phyloP scores from a whole-genome alignment of 2,329 filamentous ascomycete genomes.

The Pseudogymnoascus pannorum region DNA sequence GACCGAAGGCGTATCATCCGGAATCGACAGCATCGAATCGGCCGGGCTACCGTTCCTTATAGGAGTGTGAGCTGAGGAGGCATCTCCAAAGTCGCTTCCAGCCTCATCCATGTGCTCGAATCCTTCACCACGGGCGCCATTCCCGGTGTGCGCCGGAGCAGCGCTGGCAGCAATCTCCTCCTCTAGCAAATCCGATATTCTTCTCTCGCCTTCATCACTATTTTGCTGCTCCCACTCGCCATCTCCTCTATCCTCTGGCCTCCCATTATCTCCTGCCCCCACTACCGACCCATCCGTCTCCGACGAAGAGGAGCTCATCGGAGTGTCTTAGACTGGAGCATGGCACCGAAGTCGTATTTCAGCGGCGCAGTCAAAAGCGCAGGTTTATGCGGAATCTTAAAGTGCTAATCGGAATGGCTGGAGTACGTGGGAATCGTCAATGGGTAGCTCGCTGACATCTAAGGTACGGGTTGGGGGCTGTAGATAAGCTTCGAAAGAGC shows the following conservation, averaged over 20 bases:
- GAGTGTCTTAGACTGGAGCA: slow-evolving; percentile 34
- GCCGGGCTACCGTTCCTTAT: slow-evolving; percentile 58
- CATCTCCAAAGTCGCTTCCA: slow-evolving; percentile 44
- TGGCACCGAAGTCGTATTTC: slow-evolving; percentile 21
- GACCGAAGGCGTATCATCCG: slow-evolving; percentile 77
- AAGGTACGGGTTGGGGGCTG: not conserved
- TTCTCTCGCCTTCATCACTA: slow-evolving; percentile 36
- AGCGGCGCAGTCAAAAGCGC: slow-evolving; percentile 11
- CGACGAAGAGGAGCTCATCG: slow-evolving; percentile 64
- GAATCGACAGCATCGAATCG: slow-evolving; percentile 62
- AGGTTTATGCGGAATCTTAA: not conserved
- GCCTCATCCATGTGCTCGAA: slow-evolving; percentile 28
- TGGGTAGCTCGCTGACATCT: not conserved
- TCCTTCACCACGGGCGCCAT: slow-evolving; percentile 30
- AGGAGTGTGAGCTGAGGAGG: slow-evolving; percentile 46
- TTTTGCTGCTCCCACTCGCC: slow-evolving; percentile 18
- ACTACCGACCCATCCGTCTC: slow-evolving; percentile 48
- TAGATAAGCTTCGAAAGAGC: slow-evolving; percentile 1
- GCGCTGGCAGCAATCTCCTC: slow-evolving; percentile 25
- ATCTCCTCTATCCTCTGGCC: slow-evolving; percentile 18
- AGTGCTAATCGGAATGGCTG: not conserved
- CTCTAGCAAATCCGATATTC: slow-evolving; percentile 31
- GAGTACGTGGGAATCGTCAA: not conserved
- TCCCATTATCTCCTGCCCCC: slow-evolving; percentile 43
- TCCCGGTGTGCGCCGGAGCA: slow-evolving; percentile 18